Evolutionary conservation across 176 grass and related monocot genomes (phyloP).

Genomic region (Stipa capillata): DNA sequence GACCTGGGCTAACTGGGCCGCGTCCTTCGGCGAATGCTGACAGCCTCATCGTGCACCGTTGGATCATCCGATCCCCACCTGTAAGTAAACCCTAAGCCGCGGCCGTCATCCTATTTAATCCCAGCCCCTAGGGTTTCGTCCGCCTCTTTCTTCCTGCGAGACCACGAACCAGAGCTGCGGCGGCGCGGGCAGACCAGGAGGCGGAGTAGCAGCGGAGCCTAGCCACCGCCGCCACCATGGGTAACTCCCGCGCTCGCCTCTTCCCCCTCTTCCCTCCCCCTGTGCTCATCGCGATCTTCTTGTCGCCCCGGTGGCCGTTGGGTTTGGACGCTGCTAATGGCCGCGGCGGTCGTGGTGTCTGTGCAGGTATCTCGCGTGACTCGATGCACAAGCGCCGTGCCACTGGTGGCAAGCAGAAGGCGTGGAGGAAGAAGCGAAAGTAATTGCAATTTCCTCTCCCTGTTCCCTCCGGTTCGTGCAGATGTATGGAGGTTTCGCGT

Average conservation of each 20-base stretch:
- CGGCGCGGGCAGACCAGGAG: slow-evolving; percentile 25
- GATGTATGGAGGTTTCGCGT: not conserved
- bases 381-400: slow-evolving; percentile 63
- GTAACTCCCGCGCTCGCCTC: not conserved
- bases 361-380: slow-evolving; percentile 55
- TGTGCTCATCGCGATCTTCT: not conserved
- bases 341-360: not conserved
- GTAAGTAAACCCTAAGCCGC: slow-evolving; percentile 23
- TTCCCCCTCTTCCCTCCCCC: no score
- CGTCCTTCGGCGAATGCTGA: not conserved
- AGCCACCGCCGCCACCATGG: slow-evolving; percentile 28
- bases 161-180: slow-evolving; percentile 11
- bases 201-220: not conserved
- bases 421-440: slow-evolving; percentile 47
- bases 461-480: not conserved
- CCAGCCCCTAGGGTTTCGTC: not conserved
- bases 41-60: not conserved
- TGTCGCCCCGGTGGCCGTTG: not conserved
- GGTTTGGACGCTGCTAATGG: not conserved
- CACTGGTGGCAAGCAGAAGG: slow-evolving; percentile 49
- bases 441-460: not conserved
- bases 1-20: not conserved
- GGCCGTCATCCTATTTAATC: not conserved
- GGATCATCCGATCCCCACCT: not conserved
- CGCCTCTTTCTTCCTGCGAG: not conserved